Percentiles rank a stretch among this genome's conserved stretches.
Evolutionary conservation across 1,139 yeast species (phyloP).

Genomic region (Pneumocystis wakefieldiae): DNA sequence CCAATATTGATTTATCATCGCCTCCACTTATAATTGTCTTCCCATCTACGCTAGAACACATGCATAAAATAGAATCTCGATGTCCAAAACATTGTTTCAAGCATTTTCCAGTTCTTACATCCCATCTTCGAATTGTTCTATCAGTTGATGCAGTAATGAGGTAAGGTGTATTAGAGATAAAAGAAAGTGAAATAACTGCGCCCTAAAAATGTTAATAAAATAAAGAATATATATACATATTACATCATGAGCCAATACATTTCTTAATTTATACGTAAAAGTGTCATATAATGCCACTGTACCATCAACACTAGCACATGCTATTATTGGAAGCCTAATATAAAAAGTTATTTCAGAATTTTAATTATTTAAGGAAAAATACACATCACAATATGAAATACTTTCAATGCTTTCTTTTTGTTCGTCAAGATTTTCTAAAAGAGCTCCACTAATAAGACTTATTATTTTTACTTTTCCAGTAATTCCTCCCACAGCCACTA

Average conservation of each 20-base stretch:
- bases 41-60: conserved; percentile 49
- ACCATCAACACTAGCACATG: conserved; percentile 86
- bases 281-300: conserved; percentile 68
- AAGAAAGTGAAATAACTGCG: conserved; percentile 67
- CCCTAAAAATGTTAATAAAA: conserved; percentile 26
- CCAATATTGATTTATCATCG: conserved; percentile 85
- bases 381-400: conserved; percentile 28
- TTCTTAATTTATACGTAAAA: conserved; percentile 73
- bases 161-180: conserved; percentile 40
- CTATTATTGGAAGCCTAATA: conserved; percentile 47
- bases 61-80: conserved; percentile 83
- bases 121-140: conserved; percentile 77
- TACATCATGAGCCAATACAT: conserved; percentile 40
- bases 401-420: conserved; percentile 13
- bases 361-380: conserved; percentile 10
- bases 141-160: conserved; percentile 67
- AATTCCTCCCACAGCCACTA: conserved; percentile 59
- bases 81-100: conserved; percentile 77
- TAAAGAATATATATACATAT: neutral
- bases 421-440: conserved; percentile 41
- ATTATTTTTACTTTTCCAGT: conserved; percentile 72
- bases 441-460: conserved; percentile 56
- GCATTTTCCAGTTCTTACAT: conserved; percentile 67
- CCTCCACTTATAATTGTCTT: conserved; percentile 81
- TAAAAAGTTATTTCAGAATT: conserved; percentile 17